These are phyloP conservation scores for Bryum argenteum DNA, from an alignment of 225 moss, liverwort and hornwort genomes.

Conservation along the genomic window DNA sequence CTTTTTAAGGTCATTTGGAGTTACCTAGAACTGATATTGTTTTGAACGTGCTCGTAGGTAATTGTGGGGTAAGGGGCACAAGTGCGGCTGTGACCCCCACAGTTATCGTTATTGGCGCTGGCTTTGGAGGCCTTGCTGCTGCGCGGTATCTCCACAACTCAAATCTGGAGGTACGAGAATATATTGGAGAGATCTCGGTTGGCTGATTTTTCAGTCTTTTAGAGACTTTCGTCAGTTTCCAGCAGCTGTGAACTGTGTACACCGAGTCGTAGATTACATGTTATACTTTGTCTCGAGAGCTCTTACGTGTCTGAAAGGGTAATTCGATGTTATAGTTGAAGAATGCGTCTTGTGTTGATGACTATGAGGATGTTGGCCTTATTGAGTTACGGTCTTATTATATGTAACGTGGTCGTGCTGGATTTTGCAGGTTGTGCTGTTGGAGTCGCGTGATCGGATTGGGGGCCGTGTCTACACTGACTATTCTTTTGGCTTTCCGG, in stretches of 20 bases:
- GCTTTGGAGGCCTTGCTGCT: conserved; percentile 94
- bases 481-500: conserved; percentile 91
- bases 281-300: background rate
- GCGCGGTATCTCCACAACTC: conserved; percentile 83
- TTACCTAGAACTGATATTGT: background rate
- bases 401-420: background rate
- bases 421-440: conserved; percentile 76
- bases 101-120: conserved; percentile 91
- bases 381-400: background rate
- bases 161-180: conserved; percentile 51
- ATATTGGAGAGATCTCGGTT: background rate
- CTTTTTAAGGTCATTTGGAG: background rate
- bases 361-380: background rate
- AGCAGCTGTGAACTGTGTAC: background rate
- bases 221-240: background rate
- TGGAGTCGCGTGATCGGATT: conserved; percentile 94
- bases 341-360: background rate
- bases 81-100: conserved; percentile 54
- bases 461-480: conserved; percentile 98
- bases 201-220: conserved; percentile 4
- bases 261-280: background rate
- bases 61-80: conserved; percentile 68
- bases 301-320: background rate
- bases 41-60: conserved; percentile 49
- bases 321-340: background rate